These are phyloP conservation scores for Soucietia sequanensis DNA, from an alignment of 805 yeast genomes.

Conservation along the genomic window DNA sequence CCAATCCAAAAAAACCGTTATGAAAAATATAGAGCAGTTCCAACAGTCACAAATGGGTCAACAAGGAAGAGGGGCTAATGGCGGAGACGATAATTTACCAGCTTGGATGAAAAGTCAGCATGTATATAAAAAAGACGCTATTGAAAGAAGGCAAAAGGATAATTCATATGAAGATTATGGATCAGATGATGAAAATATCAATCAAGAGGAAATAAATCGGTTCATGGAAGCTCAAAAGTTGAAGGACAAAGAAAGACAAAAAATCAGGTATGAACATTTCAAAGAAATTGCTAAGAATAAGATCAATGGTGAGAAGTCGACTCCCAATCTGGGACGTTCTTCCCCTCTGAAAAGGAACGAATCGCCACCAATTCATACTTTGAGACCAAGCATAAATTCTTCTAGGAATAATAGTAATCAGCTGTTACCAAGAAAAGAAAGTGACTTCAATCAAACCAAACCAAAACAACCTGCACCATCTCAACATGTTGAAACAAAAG, in stretches of 20 bases:
- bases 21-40: constrained; percentile 61
- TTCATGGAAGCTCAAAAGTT: constrained; percentile 36
- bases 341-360: constrained; percentile 3
- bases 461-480: constrained; percentile 10
- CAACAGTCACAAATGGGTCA: constrained; percentile 27
- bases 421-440: background rate
- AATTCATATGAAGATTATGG: constrained; percentile 45
- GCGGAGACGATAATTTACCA: constrained; percentile 43
- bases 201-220: constrained; percentile 38
- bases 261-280: constrained; percentile 19
- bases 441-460: constrained; percentile 8
- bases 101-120: constrained; percentile 73
- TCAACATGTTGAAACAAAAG: constrained; percentile 3
- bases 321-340: constrained; percentile 2
- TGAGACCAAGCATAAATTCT: too few relatives aligned
- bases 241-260: constrained; percentile 35
- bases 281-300: constrained; percentile 13
- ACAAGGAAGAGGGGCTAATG: constrained; percentile 13
- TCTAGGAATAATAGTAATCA: too few relatives aligned
- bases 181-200: constrained; percentile 46
- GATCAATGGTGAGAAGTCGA: constrained; percentile 4
- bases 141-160: constrained; percentile 30
- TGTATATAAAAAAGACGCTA: constrained; percentile 42
- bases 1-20: constrained; percentile 58
- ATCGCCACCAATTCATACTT: constrained; percentile 1